Evolutionary conservation across 2,329 filamentous ascomycete species (phyloP).

Genomic region (Ustulina deusta): DNA sequence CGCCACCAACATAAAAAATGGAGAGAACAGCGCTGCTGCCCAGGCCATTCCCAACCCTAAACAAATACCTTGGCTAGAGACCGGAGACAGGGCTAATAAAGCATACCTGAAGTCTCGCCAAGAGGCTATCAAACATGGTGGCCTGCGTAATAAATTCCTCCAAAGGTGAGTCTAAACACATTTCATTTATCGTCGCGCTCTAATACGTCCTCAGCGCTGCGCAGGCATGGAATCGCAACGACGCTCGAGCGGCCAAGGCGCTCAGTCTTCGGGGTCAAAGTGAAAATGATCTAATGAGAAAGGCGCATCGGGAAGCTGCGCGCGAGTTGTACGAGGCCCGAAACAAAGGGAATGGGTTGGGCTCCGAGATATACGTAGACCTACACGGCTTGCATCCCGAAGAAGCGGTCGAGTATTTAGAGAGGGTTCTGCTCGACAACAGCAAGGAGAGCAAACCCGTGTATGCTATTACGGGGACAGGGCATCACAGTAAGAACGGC

Average conservation of each 20-base stretch:
- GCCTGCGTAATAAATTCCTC: constrained; percentile 94
- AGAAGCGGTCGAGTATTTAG: constrained; percentile 94
- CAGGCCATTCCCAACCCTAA: constrained; percentile 88
- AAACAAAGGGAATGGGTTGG: constrained; percentile 73
- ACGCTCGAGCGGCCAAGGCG: constrained; percentile 94
- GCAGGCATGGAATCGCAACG: constrained; percentile 98
- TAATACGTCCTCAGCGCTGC: constrained; percentile 73
- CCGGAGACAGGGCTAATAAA: constrained; percentile 89
- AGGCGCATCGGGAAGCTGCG: constrained; percentile 94
- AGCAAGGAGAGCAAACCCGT: constrained; percentile 78
- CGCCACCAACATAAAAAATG: constrained; percentile 71
- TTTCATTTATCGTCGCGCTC: neutral
- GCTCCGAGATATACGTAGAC: constrained; percentile 89
- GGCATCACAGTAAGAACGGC: constrained; percentile 97
- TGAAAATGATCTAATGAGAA: constrained; percentile 97
- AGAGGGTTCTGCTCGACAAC: constrained; percentile 88
- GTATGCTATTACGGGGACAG: constrained; percentile 96
- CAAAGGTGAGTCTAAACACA: constrained; percentile 75
- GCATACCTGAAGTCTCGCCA: constrained; percentile 94
- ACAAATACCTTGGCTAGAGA: constrained; percentile 96
- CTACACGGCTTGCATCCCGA: constrained; percentile 98
- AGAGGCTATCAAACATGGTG: constrained; percentile 97
- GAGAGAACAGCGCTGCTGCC: constrained; percentile 83
- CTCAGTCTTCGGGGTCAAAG: constrained; percentile 93
- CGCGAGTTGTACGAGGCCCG: constrained; percentile 92